Evolutionary conservation across 805 yeast genomes (phyloP).

Genomic region (Candida qinlingensis): DNA sequence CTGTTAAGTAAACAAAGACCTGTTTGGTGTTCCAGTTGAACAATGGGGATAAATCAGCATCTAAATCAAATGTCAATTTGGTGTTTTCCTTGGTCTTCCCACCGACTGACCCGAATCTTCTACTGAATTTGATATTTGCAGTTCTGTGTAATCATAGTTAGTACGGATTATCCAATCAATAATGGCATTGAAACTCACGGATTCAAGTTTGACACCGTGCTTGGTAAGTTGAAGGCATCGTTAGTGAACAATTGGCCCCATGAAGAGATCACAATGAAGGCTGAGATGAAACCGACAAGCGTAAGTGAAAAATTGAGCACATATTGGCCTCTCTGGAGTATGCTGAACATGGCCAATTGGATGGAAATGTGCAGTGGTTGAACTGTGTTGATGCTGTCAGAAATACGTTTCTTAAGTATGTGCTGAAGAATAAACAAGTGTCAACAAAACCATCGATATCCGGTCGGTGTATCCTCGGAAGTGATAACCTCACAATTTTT

Average conservation of each 20-base stretch:
- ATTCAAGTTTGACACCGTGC: slow-evolving; percentile 32
- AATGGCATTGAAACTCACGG: slow-evolving; percentile 22
- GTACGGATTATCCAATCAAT: slow-evolving; percentile 5
- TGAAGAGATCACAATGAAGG: slow-evolving; percentile 43
- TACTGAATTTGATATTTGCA: slow-evolving; percentile 46
- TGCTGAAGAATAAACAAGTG: too few species aligned
- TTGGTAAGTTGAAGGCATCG: slow-evolving; percentile 39
- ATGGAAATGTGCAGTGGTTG: background rate
- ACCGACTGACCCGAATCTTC: slow-evolving; percentile 60
- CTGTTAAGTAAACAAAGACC: slow-evolving; percentile 85
- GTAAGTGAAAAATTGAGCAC: slow-evolving; percentile 51
- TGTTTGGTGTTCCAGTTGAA: slow-evolving; percentile 98
- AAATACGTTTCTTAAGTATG: too few species aligned
- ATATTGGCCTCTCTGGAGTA: slow-evolving; percentile 41
- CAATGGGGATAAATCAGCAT: slow-evolving; percentile 66
- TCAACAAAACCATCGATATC: too few species aligned
- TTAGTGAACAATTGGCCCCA: slow-evolving; percentile 41
- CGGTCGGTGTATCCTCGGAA: too few species aligned
- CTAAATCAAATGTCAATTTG: slow-evolving; percentile 65
- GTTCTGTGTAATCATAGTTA: slow-evolving; percentile 16
- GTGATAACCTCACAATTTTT: too few species aligned
- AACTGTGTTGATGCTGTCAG: background rate
- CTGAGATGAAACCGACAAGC: slow-evolving; percentile 41
- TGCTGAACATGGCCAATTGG: slow-evolving; percentile 32
- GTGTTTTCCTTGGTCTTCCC: slow-evolving; percentile 75